These are phyloP conservation scores for Wickerhamiella brachini DNA, from an alignment of 805 yeast species.

Conservation along the genomic window DNA sequence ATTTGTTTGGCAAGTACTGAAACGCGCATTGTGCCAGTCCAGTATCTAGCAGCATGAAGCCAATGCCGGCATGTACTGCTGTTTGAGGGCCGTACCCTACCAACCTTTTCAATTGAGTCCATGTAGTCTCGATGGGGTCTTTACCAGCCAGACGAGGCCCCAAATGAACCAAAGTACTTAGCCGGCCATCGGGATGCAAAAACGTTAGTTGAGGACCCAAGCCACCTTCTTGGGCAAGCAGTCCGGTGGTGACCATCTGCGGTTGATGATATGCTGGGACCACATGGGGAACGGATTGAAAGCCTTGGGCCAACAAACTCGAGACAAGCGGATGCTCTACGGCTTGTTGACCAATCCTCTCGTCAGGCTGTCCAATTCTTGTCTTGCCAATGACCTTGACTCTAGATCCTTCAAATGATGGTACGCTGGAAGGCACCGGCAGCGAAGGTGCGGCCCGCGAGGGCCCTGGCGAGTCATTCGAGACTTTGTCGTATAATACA, in stretches of 20 bases:
- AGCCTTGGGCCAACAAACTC: background rate
- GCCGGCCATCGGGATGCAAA: background rate
- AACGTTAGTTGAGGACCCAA: background rate
- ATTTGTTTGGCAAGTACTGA: conserved; percentile 52
- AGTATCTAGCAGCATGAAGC: conserved; percentile 73
- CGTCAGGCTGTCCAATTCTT: too few relatives aligned
- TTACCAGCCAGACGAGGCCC: background rate
- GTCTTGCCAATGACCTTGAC: too few relatives aligned
- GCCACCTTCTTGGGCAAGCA: background rate
- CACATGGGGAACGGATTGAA: background rate
- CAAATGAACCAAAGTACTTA: background rate
- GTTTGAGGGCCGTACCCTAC: conserved; percentile 27
- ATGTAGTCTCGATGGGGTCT: background rate
- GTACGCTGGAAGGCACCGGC: background rate
- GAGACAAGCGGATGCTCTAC: background rate
- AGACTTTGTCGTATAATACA: background rate
- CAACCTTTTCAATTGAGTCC: background rate
- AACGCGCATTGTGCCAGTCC: conserved; percentile 59
- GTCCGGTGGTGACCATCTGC: background rate
- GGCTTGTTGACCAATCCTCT: too few relatives aligned
- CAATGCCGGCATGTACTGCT: conserved; percentile 62
- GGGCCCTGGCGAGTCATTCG: background rate
- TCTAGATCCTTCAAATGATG: background rate
- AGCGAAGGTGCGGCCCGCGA: too few relatives aligned
- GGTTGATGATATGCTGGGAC: background rate